Base-by-base conservation (phyloP, 768 basidiomycete species). In the Flagelloscypha sp. region DNA sequence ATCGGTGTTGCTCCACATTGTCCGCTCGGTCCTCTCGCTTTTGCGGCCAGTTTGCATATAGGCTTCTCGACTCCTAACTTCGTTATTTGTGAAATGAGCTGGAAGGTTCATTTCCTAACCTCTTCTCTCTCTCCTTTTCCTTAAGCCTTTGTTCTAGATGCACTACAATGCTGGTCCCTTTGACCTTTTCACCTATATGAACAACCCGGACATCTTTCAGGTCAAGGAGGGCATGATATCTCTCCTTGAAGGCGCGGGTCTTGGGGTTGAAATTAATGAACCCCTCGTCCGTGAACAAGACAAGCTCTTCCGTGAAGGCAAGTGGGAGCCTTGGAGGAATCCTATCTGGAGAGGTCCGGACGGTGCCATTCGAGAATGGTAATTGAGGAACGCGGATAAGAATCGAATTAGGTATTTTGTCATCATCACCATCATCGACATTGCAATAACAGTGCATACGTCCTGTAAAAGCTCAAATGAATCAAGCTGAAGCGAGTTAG, bases 1-100 rank as follows among this genome's bases (percentile, higher is more conserved):
- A 74, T 84, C 35, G 80, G 72, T 8, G 50, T 79, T 34, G 82
- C 79, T 0, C 80, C 83, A 4, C 80, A 84, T 48, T 83, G 79
- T 55, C 81, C 82, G 2, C 48, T 81, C 2, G 79, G 79, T 0
- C 83, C 81, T 0, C 72, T 85, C 20, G 78, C 80, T 0, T 65
- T 84, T 16, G 83, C 80, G 5, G 79, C 80, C 15, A 78, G 74
- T 47, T 68, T 83, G 27, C 76, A 82, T 36, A 66, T 84, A 3
- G 79, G 67, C 3, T 61, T 71, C 23, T 58, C 67, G 16, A 65
- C 70, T 8, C 72, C 73, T 3, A 81, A 82, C 47, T 79, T 73
- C 44, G 61, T 71, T 17, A 74, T 77, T n/a, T 73, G 77, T 45
- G 76, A 79, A 52, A 76, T 77, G 73, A 76, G 71, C 48, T 68